Percentiles rank a stretch among this genome's conserved stretches.
These are phyloP conservation scores for Lactifluus rugatus DNA, from an alignment of 768 basidiomycete genomes.

Conservation along the genomic window DNA sequence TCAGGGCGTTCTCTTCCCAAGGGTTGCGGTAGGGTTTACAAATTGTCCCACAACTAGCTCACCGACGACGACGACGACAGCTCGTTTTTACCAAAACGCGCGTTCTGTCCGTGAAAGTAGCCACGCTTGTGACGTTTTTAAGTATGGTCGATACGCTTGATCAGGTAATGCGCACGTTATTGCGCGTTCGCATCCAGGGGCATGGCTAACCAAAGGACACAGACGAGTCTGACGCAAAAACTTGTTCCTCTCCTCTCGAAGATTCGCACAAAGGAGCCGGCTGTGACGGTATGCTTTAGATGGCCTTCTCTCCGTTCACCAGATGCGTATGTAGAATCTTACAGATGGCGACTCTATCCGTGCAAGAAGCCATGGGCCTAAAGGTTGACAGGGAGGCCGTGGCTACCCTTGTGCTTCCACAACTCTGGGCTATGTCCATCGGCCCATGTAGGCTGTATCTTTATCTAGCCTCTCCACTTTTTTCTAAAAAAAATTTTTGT, in stretches of 20 bases:
- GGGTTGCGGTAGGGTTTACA: slow-evolving; percentile 67
- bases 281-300: slow-evolving; percentile 70
- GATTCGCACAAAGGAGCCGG: slow-evolving; percentile 92
- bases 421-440: slow-evolving; percentile 91
- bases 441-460: slow-evolving; percentile 52
- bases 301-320: not conserved
- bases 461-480: slow-evolving; percentile 7
- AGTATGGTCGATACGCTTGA: slow-evolving; percentile 85
- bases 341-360: slow-evolving; percentile 78
- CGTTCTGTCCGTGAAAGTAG: slow-evolving; percentile 84
- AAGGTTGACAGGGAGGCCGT: slow-evolving; percentile 88
- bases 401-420: slow-evolving; percentile 49
- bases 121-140: slow-evolving; percentile 72
- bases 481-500: not conserved
- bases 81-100: slow-evolving; percentile 90
- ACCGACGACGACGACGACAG: slow-evolving; percentile 32
- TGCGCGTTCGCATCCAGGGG: not conserved
- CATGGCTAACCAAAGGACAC: not conserved
- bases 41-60: not conserved
- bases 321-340: not conserved
- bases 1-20: slow-evolving; percentile 80
- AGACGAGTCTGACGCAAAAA: slow-evolving; percentile 88
- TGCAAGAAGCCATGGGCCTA: slow-evolving; percentile 93
- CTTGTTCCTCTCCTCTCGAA: slow-evolving; percentile 89
- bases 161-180: slow-evolving; percentile 40